A percentile compares a stretch with the other conserved stretches of the same genome.
These are phyloP conservation scores for Fusarium ramigenum DNA, from an alignment of 2,329 filamentous ascomycete genomes.

Conservation along the genomic window DNA sequence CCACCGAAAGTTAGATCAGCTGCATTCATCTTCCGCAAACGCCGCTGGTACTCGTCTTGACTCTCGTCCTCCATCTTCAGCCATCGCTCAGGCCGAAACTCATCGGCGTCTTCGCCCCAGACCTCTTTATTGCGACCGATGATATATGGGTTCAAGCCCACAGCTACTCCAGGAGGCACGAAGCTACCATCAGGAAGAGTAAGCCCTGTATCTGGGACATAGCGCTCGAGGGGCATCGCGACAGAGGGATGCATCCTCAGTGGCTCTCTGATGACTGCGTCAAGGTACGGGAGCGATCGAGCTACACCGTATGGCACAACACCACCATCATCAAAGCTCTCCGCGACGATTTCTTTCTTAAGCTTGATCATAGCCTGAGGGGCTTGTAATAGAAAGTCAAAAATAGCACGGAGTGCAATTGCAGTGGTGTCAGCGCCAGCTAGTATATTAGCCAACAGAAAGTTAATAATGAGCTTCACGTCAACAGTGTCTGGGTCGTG, in stretches of 20 bases:
- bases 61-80: conserved; percentile 39
- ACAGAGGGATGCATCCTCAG: conserved; percentile 58
- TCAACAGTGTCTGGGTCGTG: no score
- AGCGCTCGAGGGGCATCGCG: conserved; percentile 56
- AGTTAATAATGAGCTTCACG: no score
- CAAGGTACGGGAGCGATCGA: conserved; percentile 41
- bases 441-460: no score
- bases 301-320: conserved; percentile 10
- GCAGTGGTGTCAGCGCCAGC: conserved; percentile 49
- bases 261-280: conserved; percentile 59
- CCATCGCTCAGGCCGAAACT: conserved; percentile 60
- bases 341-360: background rate
- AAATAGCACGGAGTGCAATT: conserved; percentile 46
- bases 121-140: conserved; percentile 50
- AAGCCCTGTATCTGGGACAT: conserved; percentile 53
- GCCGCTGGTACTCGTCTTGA: conserved; percentile 41
- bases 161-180: conserved; percentile 49
- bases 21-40: conserved; percentile 49
- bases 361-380: conserved; percentile 38
- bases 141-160: conserved; percentile 55
- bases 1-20: conserved; percentile 48
- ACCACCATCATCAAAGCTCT: background rate
- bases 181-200: conserved; percentile 45
- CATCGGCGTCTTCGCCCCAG: conserved; percentile 57
- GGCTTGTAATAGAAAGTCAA: conserved; percentile 51